A percentile compares a stretch with the other conserved stretches of the same genome.
Conservation (phyloP, 257 asterid species). For the Scutellaria barbata region DNA sequence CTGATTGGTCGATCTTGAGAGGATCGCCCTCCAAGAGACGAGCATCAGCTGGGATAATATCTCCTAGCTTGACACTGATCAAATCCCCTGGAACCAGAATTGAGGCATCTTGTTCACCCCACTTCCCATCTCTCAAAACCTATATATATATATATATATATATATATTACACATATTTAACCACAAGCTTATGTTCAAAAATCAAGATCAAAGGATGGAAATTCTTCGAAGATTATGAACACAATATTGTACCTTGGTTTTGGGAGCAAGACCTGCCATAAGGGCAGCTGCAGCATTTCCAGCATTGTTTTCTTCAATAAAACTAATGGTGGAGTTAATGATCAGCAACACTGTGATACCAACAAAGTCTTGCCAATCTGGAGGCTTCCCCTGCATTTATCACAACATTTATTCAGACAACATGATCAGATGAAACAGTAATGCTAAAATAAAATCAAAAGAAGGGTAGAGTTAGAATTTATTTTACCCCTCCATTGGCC, state of each 20-base stretch:
- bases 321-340: constrained; percentile 64
- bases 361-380: constrained; percentile 61
- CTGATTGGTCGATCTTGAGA: constrained; percentile 58
- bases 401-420: neutral
- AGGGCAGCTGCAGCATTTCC: constrained; percentile 71
- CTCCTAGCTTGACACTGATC: constrained; percentile 60
- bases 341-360: constrained; percentile 55
- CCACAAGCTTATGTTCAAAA: neutral
- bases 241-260: constrained; percentile 44
- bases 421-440: neutral
- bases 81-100: constrained; percentile 62
- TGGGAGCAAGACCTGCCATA: constrained; percentile 69
- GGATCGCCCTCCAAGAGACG: constrained; percentile 69
- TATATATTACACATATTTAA: neutral
- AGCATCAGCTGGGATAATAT: constrained; percentile 61
- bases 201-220: neutral
- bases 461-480: neutral
- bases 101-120: constrained; percentile 57
- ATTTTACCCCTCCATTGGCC: constrained; percentile 66
- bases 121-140: constrained; percentile 64
- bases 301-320: constrained; percentile 62
- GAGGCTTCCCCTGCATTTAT: constrained; percentile 54
- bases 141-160: constrained; percentile 32
- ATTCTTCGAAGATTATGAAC: neutral
- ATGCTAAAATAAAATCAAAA: neutral